Conservation (phyloP, 106 monocot species). For the Agapanthus africanus region DNA sequence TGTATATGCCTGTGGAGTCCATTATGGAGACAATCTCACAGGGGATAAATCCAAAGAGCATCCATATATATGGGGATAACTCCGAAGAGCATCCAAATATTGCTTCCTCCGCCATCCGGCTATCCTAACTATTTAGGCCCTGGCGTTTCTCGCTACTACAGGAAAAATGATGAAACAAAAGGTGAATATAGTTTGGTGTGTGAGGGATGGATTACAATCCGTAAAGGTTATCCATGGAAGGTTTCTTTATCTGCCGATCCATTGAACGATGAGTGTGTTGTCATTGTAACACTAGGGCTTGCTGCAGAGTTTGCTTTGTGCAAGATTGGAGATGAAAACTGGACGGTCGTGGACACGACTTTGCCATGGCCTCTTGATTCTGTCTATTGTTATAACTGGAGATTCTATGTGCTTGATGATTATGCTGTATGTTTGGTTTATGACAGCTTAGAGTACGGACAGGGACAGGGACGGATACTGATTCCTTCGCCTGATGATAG, state of each 20-base stretch:
- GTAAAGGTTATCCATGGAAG: neutral
- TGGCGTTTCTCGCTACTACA: neutral
- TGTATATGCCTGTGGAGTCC: too few species aligned
- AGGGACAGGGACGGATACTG: neutral
- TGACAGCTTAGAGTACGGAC: too few species aligned
- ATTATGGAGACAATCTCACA: too few species aligned
- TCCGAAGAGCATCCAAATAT: too few species aligned
- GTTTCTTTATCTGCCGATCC: neutral
- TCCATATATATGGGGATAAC: too few species aligned
- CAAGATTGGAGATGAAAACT: neutral
- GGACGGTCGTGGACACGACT: neutral
- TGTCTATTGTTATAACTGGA: neutral
- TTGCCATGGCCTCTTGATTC: neutral
- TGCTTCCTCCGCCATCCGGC: neutral
- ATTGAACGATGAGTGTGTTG: neutral
- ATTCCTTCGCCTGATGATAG: neutral
- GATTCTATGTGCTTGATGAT: neutral
- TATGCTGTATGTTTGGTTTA: neutral
- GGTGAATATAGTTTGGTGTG: neutral
- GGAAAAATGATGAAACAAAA: neutral
- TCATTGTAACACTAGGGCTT: neutral
- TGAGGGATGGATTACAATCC: neutral
- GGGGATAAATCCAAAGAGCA: too few species aligned
- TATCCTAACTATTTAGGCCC: neutral
- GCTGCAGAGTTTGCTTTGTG: neutral